Conservation (phyloP, 768 basidiomycete species). For the Podaxis sp. region DNA sequence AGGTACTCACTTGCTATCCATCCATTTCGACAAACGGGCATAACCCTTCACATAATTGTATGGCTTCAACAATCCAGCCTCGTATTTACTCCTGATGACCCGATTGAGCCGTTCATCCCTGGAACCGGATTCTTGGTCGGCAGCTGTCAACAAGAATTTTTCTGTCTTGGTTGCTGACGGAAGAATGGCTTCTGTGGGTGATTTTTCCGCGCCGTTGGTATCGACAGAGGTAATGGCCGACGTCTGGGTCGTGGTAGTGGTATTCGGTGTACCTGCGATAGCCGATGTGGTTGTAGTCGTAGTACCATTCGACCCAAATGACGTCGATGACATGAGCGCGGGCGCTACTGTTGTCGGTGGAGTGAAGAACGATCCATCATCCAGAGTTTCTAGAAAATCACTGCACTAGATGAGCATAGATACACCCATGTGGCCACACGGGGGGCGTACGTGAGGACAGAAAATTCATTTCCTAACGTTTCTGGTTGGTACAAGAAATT, state of each 20-base stretch:
- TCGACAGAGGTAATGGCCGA: conserved; percentile 17
- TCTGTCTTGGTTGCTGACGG: conserved; percentile 82
- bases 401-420: conserved; percentile 34
- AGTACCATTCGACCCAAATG: conserved; percentile 22
- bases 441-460: conserved; percentile 66
- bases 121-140: conserved; percentile 90
- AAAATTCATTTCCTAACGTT: conserved; percentile 78
- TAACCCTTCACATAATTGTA: conserved; percentile 98
- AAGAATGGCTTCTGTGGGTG: conserved; percentile 44
- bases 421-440: neutral
- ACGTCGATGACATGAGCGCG: conserved; percentile 44
- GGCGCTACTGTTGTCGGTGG: conserved; percentile 50
- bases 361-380: conserved; percentile 82
- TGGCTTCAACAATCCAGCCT: conserved; percentile 91
- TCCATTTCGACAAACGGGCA: conserved; percentile 87
- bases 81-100: conserved; percentile 95
- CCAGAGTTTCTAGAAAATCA: conserved; percentile 86
- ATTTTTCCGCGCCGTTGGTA: conserved; percentile 14
- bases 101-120: conserved; percentile 86
- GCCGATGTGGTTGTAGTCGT: conserved; percentile 14
- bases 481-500: conserved; percentile 72
- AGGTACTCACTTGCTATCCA: conserved; percentile 78
- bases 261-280: conserved; percentile 12
- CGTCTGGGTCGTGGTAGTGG: conserved; percentile 10
- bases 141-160: conserved; percentile 87